Evolutionary conservation across 2,329 filamentous ascomycete species (phyloP), one percentile per base, ranked within the genome.

Genomic region (Ophiocordyceps unilateralis): DNA sequence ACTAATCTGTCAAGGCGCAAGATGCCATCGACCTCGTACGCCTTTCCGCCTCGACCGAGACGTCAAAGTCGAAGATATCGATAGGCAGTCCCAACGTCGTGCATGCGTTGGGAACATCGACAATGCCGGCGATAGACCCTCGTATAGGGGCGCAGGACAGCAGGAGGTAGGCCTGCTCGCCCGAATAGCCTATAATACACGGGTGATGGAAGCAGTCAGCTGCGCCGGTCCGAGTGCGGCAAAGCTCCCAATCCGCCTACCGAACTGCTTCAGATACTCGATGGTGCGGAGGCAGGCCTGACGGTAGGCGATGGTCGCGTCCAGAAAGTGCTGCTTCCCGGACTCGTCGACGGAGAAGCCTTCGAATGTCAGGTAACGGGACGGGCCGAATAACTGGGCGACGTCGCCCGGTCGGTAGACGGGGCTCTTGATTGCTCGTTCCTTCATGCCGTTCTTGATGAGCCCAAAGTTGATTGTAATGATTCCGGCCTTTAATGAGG

Each of bases 21-120:
- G 49, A 41, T 11, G 50, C 53, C 21, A 53, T 19, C 17, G 49
- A 42, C 26, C 49, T 43, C 46, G 50, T 51, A 19, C 46, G 43
- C 22, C 51, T 44, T n/a, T 47, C 49, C 1, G 46, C 46, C 24
- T 55, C 53, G 15, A 55, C 41, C 1, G 77, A 74, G 50, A 94
- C 89, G 57, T 94, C 87, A 60, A 95, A 93, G 55, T 91, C 84
- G 53, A 95, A 95, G 43, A 95, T 93, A 62, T 94, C 88, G 69
- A 93, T 85, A 1, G 88, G 88, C 43, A 94, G 57, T 0, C 86
- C 87, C 46, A 94, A 66, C 0, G 88, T 94, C 4, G 87, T 93
- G 56, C 88, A 94, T 0, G 83, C 84, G 56, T 94, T 93, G 0
- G 87, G 87, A 41, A 93, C 84, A 59, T 93, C 86, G 9, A 93